These are phyloP conservation scores for Apiospora kogelbergensis DNA, from an alignment of 2,329 filamentous ascomycete species.

Conservation along the genomic window DNA sequence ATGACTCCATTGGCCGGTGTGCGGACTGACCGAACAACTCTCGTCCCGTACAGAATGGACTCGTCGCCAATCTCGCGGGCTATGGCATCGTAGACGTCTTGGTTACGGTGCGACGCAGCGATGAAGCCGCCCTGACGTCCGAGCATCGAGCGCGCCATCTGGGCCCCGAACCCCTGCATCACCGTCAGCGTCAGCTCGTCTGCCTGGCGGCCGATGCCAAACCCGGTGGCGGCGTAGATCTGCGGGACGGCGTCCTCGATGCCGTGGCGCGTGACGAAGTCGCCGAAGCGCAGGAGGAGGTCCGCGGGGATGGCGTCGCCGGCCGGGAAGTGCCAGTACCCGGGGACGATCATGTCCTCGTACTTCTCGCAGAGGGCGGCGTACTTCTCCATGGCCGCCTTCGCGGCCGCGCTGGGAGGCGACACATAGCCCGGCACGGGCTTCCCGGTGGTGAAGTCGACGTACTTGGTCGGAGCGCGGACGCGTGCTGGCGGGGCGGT, in stretches of 20 bases:
- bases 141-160: neutral
- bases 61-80: neutral
- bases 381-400: neutral
- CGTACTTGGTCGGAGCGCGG: neutral
- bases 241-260: neutral
- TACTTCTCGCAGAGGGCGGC: neutral
- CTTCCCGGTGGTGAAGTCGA: slow-evolving; percentile 4
- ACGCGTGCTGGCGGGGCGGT: neutral
- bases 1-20: neutral
- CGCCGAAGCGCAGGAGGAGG: slow-evolving; percentile 2
- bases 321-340: slow-evolving; percentile 2
- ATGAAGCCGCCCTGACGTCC: neutral
- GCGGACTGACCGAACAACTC: neutral
- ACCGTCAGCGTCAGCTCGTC: neutral
- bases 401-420: neutral
- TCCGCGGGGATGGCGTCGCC: slow-evolving; percentile 6
- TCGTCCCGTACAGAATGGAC: neutral
- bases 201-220: neutral
- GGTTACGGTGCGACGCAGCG: slow-evolving; percentile 5
- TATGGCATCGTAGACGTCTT: slow-evolving; percentile 4
- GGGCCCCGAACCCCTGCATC: neutral
- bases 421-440: neutral
- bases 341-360: slow-evolving; percentile 7
- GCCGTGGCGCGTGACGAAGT: neutral
- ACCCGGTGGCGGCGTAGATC: neutral